Conservation (phyloP, 2,329 filamentous ascomycete species). For the Apiospora aurea region DNA sequence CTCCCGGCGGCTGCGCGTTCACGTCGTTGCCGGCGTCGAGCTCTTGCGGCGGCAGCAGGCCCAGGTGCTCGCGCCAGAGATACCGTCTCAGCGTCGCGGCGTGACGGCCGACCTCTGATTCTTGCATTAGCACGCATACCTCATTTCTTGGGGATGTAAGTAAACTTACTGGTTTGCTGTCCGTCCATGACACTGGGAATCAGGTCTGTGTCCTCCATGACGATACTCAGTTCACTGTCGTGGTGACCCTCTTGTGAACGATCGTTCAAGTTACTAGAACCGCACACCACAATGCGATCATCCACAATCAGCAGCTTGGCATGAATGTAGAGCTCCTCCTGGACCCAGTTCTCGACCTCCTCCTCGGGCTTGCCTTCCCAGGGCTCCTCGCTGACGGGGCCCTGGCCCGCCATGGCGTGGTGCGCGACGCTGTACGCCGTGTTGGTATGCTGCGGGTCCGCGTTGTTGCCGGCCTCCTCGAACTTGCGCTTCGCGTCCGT, state of each 20-base stretch:
- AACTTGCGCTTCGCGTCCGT: conserved; percentile 60
- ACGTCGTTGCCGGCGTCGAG: conserved; percentile 68
- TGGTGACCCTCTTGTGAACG: conserved; percentile 86
- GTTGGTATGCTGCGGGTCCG: conserved; percentile 38
- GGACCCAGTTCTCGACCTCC: conserved; percentile 88
- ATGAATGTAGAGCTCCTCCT: conserved; percentile 96
- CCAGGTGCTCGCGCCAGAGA: conserved; percentile 90
- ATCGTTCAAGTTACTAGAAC: conserved; percentile 91
- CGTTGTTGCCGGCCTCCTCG: conserved; percentile 53
- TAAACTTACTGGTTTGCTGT: conserved; percentile 59
- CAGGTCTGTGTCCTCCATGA: conserved; percentile 82
- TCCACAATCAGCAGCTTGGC: conserved; percentile 90
- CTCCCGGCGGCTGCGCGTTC: conserved; percentile 76
- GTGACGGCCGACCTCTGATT: conserved; percentile 73
- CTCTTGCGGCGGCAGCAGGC: conserved; percentile 77
- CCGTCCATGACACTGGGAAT: conserved; percentile 82
- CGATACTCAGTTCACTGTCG: conserved; percentile 88
- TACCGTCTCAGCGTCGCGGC: conserved; percentile 81
- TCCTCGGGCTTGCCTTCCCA: conserved; percentile 80
- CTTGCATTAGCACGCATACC: background rate
- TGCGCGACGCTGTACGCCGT: conserved; percentile 69
- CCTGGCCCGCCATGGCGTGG: conserved; percentile 78
- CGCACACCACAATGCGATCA: conserved; percentile 84
- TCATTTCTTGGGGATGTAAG: background rate
- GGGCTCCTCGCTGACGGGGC: conserved; percentile 68